phyloP scores from a whole-genome alignment of 371 early-diverging fungal species.

The Rhizoclosmatium hyalinum region DNA sequence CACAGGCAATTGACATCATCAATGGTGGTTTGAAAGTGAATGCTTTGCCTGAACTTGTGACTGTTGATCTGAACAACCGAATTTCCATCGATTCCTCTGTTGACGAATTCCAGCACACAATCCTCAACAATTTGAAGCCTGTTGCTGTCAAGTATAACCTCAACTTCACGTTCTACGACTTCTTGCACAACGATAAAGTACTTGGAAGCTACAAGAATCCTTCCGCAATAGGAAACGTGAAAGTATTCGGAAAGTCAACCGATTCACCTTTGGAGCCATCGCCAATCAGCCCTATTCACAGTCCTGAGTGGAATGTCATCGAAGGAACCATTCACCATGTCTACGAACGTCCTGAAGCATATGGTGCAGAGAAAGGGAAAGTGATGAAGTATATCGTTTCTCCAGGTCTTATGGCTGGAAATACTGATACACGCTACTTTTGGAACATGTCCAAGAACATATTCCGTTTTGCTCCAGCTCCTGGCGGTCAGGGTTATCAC shows the following conservation, averaged over 20 bases:
- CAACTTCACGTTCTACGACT: constrained; percentile 25
- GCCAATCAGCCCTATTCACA: constrained; percentile 14
- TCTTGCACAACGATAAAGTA: neutral
- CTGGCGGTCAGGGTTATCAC: constrained; percentile 25
- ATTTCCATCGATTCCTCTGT: constrained; percentile 39
- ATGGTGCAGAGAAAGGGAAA: neutral
- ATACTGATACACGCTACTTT: constrained; percentile 39
- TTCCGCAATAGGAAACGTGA: constrained; percentile 6
- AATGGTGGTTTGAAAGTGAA: constrained; percentile 56
- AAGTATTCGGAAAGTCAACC: constrained; percentile 5
- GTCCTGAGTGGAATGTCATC: constrained; percentile 20
- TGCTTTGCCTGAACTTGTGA: constrained; percentile 45
- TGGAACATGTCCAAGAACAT: constrained; percentile 17
- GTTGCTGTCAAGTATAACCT: constrained; percentile 21
- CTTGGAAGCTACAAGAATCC: neutral
- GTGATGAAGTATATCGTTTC: constrained; percentile 34
- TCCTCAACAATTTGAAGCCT: neutral
- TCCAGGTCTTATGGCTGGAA: constrained; percentile 44
- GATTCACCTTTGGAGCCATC: constrained; percentile 36
- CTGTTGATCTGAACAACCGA: constrained; percentile 46
- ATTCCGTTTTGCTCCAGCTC: constrained; percentile 18
- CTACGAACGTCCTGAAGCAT: constrained; percentile 12
- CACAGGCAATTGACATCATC: constrained; percentile 52
- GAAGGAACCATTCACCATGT: constrained; percentile 33
- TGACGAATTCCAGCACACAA: constrained; percentile 12